Conservation (phyloP, 768 basidiomycete species). For the Lactarius sp. region DNA sequence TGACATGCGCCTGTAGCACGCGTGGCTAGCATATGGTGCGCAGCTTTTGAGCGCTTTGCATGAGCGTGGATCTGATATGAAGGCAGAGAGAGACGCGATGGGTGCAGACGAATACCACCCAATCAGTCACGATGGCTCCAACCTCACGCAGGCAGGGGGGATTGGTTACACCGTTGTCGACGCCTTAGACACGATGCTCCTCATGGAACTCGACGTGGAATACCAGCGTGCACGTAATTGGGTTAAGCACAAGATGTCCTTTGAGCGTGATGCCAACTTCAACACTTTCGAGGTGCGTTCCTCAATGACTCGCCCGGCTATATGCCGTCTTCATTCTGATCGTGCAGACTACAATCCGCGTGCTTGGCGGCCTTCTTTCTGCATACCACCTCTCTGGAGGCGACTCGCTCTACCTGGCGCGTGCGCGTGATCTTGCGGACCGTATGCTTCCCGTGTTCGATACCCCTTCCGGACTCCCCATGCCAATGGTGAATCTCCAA, state of each 20-base stretch:
- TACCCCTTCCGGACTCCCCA: constrained; percentile 74
- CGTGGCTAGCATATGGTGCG: constrained; percentile 81
- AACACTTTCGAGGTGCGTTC: constrained; percentile 84
- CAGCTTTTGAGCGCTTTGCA: constrained; percentile 19
- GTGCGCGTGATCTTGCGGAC: constrained; percentile 78
- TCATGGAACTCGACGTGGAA: constrained; percentile 81
- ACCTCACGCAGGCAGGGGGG: constrained; percentile 70
- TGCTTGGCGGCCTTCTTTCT: constrained; percentile 85
- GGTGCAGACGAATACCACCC: constrained; percentile 93
- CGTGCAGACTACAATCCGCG: constrained; percentile 80
- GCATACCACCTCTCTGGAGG: constrained; percentile 73
- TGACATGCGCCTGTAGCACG: constrained; percentile 49
- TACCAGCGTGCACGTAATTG: constrained; percentile 73
- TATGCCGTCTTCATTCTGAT: not conserved
- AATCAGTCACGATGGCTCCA: constrained; percentile 63
- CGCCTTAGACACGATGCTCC: constrained; percentile 78
- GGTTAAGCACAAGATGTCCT: constrained; percentile 62
- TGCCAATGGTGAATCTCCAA: constrained; percentile 74
- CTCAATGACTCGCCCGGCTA: not conserved
- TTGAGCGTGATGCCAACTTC: constrained; percentile 72
- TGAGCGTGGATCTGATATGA: constrained; percentile 23
- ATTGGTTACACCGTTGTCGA: constrained; percentile 90
- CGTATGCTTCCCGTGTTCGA: constrained; percentile 82
- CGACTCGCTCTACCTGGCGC: constrained; percentile 66
- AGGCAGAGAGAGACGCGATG: constrained; percentile 80